Percentiles rank a stretch among this genome's conserved stretches.
Conservation (phyloP, 1,284 basidiomycete species). For the Moniliophthora roreri region DNA sequence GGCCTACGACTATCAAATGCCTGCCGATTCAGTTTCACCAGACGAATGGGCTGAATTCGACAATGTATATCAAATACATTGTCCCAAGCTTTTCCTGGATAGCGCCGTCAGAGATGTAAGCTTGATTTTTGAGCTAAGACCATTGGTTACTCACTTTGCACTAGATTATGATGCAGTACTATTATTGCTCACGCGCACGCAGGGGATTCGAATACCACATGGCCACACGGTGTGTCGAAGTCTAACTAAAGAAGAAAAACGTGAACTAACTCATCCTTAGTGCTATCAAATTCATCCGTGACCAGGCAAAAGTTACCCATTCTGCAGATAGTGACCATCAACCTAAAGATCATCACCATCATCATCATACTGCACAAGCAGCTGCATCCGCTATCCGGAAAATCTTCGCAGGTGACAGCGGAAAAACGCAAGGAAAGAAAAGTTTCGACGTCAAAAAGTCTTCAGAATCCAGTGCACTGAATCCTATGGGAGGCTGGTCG, state of each 20-base stretch:
- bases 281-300: slow-evolving; percentile 83
- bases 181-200: slow-evolving; percentile 76
- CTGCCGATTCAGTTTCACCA: slow-evolving; percentile 61
- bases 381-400: slow-evolving; percentile 65
- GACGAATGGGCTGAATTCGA: slow-evolving; percentile 84
- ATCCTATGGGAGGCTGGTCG: slow-evolving; percentile 72
- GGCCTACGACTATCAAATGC: slow-evolving; percentile 58
- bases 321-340: slow-evolving; percentile 30
- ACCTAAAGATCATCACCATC: slow-evolving; percentile 30
- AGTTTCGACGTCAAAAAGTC: slow-evolving; percentile 28
- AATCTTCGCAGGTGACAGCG: slow-evolving; percentile 53
- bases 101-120: slow-evolving; percentile 77
- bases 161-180: slow-evolving; percentile 87
- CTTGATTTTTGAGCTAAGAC: slow-evolving; percentile 12
- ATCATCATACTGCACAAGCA: slow-evolving; percentile 49
- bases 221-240: slow-evolving; percentile 67
- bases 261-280: slow-evolving; percentile 33
- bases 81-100: slow-evolving; percentile 82
- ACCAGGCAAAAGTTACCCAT: slow-evolving; percentile 62
- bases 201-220: slow-evolving; percentile 87
- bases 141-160: slow-evolving; percentile 5
- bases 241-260: slow-evolving; percentile 7
- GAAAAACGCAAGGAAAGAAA: slow-evolving; percentile 39
- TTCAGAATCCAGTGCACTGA: slow-evolving; percentile 33
- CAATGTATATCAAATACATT: slow-evolving; percentile 91